A percentile compares a stretch with the other conserved stretches of the same genome.
phyloP scores from a whole-genome alignment of 2,329 filamentous ascomycete species.

The Drechmeria coniospora region DNA sequence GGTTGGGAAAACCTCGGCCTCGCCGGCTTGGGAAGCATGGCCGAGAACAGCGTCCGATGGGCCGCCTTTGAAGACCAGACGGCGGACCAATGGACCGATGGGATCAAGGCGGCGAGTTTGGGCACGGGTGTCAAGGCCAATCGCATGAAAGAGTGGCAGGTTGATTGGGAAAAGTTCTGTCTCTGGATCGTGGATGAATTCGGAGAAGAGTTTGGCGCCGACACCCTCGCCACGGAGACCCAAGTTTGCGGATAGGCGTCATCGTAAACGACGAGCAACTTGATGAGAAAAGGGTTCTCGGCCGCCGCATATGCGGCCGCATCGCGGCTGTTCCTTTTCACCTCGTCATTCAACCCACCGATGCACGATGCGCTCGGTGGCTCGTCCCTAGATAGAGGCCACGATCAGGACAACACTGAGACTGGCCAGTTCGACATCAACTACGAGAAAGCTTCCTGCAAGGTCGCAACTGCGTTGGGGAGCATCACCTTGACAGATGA shows the following conservation, averaged over 20 bases:
- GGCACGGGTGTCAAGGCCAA: constrained; percentile 57
- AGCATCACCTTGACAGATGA: too few species aligned
- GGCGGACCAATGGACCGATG: constrained; percentile 53
- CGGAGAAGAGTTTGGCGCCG: constrained; percentile 40
- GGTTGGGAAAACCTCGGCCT: constrained; percentile 85
- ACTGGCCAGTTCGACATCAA: too few species aligned
- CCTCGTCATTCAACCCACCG: too few species aligned
- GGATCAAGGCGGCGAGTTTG: constrained; percentile 57
- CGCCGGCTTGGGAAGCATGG: constrained; percentile 70
- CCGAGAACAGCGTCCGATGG: constrained; percentile 87
- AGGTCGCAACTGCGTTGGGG: too few species aligned
- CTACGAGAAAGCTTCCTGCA: too few species aligned
- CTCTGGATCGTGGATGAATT: constrained; percentile 77
- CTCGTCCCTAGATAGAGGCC: too few species aligned
- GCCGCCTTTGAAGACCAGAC: constrained; percentile 72
- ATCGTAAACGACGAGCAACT: too few species aligned
- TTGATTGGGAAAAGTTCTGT: constrained; percentile 80
- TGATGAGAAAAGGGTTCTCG: neutral
- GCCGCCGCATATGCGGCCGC: too few species aligned
- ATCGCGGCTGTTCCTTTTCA: too few species aligned
- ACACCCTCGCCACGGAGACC: constrained; percentile 4
- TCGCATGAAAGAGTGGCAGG: constrained; percentile 61
- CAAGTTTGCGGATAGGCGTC: too few species aligned
- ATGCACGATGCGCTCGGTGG: too few species aligned
- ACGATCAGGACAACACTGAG: too few species aligned